Evolutionary conservation across 495 filamentous ascomycete genomes (phyloP).

Genomic region (Lineolata rhizophorae): DNA sequence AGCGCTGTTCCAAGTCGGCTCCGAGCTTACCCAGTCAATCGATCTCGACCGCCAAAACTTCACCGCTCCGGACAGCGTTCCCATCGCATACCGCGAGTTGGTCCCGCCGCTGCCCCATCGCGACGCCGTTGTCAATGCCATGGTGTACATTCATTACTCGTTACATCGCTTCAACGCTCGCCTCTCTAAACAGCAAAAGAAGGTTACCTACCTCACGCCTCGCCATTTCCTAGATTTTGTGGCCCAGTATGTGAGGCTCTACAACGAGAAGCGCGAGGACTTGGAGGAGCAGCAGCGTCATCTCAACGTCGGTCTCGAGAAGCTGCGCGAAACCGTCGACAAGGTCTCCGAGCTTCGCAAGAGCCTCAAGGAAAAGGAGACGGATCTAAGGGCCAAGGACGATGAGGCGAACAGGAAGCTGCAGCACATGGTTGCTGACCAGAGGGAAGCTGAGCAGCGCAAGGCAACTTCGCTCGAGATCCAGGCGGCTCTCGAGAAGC

Average conservation of each 20-base stretch:
- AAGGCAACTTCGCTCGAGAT: constrained; percentile 74
- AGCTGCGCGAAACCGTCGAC: constrained; percentile 91
- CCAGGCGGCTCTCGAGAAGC: constrained; percentile 64
- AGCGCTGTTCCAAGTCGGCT: constrained; percentile 92
- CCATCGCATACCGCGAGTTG: constrained; percentile 73
- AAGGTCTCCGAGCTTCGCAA: constrained; percentile 82
- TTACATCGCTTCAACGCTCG: constrained; percentile 74
- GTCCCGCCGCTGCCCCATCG: constrained; percentile 68
- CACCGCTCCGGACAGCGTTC: constrained; percentile 72
- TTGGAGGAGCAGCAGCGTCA: constrained; percentile 96
- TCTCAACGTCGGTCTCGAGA: constrained; percentile 92
- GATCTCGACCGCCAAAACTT: constrained; percentile 80
- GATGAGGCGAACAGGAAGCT: constrained; percentile 92
- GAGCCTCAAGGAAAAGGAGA: constrained; percentile 84
- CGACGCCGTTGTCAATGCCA: constrained; percentile 80
- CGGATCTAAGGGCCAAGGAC: constrained; percentile 79
- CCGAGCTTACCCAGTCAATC: constrained; percentile 84
- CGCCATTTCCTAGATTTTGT: constrained; percentile 97
- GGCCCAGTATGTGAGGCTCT: constrained; percentile 88
- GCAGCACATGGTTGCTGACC: constrained; percentile 88
- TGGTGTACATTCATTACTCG: constrained; percentile 97
- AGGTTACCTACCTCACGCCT: constrained; percentile 79
- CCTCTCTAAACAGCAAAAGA: constrained; percentile 75
- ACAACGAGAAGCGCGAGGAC: constrained; percentile 96
- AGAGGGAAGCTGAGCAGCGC: constrained; percentile 84